These are phyloP conservation scores for Venustampulla echinocandica DNA, from an alignment of 495 filamentous ascomycete genomes.

Conservation along the genomic window DNA sequence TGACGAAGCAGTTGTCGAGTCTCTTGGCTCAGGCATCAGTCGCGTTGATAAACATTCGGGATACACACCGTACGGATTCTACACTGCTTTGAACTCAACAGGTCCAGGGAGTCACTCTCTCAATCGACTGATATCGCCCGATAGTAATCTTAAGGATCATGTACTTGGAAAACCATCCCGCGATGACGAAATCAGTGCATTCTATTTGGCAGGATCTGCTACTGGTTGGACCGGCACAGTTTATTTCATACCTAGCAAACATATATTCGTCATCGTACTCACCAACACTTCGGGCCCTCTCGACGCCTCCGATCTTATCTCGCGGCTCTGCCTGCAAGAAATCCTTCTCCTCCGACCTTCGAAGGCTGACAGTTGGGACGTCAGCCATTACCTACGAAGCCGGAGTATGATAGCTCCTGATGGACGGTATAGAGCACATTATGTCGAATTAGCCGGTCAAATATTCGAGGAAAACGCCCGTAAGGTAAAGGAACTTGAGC, in stretches of 20 bases:
- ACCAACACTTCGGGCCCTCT: conserved; percentile 9
- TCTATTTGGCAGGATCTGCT: conserved; percentile 12
- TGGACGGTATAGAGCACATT: conserved; percentile 2
- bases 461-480: conserved; percentile 8
- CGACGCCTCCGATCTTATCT: conserved; percentile 11
- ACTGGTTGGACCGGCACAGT: conserved; percentile 10
- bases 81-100: conserved; percentile 2
- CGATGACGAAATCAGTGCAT: conserved; percentile 3
- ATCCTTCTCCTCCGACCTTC: conserved; percentile 9
- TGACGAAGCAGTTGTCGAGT: conserved; percentile 2
- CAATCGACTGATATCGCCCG: conserved; percentile 10
- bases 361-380: neutral
- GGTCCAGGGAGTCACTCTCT: conserved; percentile 7
- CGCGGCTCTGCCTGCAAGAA: conserved; percentile 7
- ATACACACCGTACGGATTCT: conserved; percentile 5
- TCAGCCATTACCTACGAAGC: neutral
- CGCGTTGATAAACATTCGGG: conserved; percentile 1
- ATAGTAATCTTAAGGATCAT: neutral
- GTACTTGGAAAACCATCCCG: neutral
- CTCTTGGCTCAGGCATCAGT: neutral
- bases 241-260: conserved; percentile 8
- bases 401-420: neutral
- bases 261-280: conserved; percentile 3
- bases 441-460: conserved; percentile 1
- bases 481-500: conserved; percentile 1